These are phyloP conservation scores for Acanthamoeba triangularis DNA, from an alignment of 208 protist genomes.

Conservation along the genomic window DNA sequence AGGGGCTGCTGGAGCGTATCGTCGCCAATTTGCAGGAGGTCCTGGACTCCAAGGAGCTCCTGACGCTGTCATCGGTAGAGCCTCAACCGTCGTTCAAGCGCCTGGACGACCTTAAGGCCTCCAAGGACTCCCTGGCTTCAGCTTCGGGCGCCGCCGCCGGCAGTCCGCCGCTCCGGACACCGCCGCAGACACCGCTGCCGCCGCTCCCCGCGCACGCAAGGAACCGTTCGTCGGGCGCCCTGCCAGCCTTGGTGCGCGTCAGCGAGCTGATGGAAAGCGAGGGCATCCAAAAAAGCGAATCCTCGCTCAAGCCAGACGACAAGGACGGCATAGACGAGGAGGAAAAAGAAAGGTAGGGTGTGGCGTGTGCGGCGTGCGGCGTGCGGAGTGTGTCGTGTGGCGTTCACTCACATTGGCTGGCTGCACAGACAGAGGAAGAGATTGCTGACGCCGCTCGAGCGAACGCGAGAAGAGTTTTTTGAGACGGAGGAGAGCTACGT, in stretches of 20 bases:
- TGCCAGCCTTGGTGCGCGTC: not conserved
- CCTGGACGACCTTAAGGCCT: too few relatives aligned
- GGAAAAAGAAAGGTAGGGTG: not conserved
- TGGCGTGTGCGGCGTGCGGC: too few relatives aligned
- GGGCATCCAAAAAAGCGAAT: not conserved
- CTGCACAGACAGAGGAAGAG: not conserved
- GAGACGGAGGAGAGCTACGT: conserved; percentile 37
- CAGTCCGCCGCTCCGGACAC: not conserved
- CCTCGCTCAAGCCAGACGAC: not conserved
- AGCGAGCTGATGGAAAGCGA: not conserved
- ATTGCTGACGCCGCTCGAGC: not conserved
- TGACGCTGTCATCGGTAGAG: too few relatives aligned
- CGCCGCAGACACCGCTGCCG: not conserved
- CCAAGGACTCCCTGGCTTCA: too few relatives aligned
- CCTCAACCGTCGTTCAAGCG: too few relatives aligned
- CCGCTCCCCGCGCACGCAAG: not conserved
- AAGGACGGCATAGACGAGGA: not conserved
- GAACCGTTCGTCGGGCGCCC: too few relatives aligned
- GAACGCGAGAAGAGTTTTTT: not conserved
- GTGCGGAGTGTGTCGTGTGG: too few relatives aligned
- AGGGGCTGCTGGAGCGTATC: not conserved
- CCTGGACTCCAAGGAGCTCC: not conserved
- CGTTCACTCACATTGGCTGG: too few relatives aligned
- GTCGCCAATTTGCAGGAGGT: not conserved
- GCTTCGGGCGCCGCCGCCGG: too few relatives aligned